Base-by-base conservation (phyloP, 2,329 filamentous ascomycete species). In the Teratosphaeria gauchensis region DNA sequence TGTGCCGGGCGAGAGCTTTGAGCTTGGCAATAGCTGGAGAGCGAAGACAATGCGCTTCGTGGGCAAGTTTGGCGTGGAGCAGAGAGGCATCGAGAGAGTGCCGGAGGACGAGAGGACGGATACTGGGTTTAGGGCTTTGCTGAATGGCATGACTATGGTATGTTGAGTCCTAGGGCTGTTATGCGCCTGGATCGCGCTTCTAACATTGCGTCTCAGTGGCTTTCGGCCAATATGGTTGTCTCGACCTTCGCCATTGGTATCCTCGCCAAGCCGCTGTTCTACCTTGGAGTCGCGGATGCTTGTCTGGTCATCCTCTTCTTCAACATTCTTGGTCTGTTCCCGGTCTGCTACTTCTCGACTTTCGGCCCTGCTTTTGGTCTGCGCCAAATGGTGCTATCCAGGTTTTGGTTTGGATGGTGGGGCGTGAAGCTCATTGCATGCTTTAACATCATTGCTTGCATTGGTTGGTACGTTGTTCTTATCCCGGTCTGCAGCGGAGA, bases 301-400 rank as follows among this genome's bases (percentile, higher is more conserved):
- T 83, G 88, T 35, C 75, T 92, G 53, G 82, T 85, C 33, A 85
- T 88, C 60, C 72, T 92, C 56, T 89, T 91, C 74, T 82, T 92
- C 76, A 92, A 91, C 66, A 69, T 90, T 4, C 76, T 92, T 9
- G 87, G 86, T n/a, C 80, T 87, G 54, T 68, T 85, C 54, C 86
- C 88, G 0, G 88, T 90, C 16, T 87, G 83, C 68, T 90, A 86
- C 74, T 91, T 91, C 77, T 88, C 86, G 1, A 88, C 84, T 19
- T 90, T 91, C 68, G 88, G 89, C 2, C 85, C 89, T 2, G 76
- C 76, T 8, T 90, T 90, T 64, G 89, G 88, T 3, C 77, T 91
- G 63, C 83, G 89, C 57, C 89, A 91, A 69, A 90, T 92, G 85
- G 86, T 91, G 1, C 78, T 92, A n/a, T 85, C 86, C 11, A 80